Evolutionary conservation across 192 early-diverging fungal species (phyloP).

Genomic region (Neocallimastix lanati): DNA sequence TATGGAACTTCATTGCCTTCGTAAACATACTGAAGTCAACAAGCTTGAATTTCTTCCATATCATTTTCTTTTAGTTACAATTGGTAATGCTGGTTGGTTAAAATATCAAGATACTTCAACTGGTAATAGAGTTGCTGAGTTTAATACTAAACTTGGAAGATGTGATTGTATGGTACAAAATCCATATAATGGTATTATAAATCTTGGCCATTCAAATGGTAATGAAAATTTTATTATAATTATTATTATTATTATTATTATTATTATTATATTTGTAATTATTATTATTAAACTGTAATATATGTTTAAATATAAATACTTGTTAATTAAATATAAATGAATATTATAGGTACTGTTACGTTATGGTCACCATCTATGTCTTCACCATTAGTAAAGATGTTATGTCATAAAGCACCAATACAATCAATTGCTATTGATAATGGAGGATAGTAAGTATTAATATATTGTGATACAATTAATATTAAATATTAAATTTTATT

Average conservation of each 20-base stretch:
- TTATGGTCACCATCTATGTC: slow-evolving; percentile 77
- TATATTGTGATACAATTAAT: too few relatives aligned
- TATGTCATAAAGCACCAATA: slow-evolving; percentile 76
- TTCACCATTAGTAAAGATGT: slow-evolving; percentile 77
- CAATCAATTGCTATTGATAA: slow-evolving; percentile 65
- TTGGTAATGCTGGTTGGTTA: slow-evolving; percentile 60
- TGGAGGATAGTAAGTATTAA: slow-evolving; percentile 16
- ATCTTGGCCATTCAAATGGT: slow-evolving; percentile 74
- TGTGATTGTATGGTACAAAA: slow-evolving; percentile 77
- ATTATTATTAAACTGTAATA: not conserved
- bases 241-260: not conserved
- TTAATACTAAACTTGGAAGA: slow-evolving; percentile 52
- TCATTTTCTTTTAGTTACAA: slow-evolving; percentile 73
- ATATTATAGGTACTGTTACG: slow-evolving; percentile 50
- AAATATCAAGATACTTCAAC: slow-evolving; percentile 92
- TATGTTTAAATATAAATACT: too few relatives aligned
- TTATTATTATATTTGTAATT: too few relatives aligned
- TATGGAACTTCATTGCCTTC: slow-evolving; percentile 72
- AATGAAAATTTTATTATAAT: slow-evolving; percentile 11
- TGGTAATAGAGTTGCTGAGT: slow-evolving; percentile 62
- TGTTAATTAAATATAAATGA: too few relatives aligned
- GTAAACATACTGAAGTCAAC: slow-evolving; percentile 62
- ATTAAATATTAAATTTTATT: too few relatives aligned
- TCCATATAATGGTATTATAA: slow-evolving; percentile 73
- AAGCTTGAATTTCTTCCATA: slow-evolving; percentile 78